Evolutionary conservation across 2,329 filamentous ascomycete genomes (phyloP).

Genomic region (Tothia fuscella): DNA sequence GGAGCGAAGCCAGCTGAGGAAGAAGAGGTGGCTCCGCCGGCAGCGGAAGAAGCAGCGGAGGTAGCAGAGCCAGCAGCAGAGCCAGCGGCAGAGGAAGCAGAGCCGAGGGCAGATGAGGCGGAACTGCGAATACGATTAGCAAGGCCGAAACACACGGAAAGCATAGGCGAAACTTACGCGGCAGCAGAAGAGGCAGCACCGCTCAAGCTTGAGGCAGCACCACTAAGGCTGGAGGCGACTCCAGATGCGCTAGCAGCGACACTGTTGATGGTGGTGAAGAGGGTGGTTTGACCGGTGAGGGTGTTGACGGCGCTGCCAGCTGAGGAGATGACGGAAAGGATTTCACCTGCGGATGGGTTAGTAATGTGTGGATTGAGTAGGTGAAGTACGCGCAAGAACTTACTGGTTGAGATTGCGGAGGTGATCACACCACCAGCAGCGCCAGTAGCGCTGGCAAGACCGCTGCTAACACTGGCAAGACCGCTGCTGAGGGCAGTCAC

Average conservation of each 20-base stretch:
- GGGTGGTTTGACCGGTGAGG: conserved; percentile 17
- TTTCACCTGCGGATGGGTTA: conserved; percentile 14
- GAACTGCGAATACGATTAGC: not conserved
- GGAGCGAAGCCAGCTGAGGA: conserved; percentile 16
- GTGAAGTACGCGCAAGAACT: not conserved
- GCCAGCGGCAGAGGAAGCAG: conserved; percentile 9
- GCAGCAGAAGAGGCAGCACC: conserved; percentile 9
- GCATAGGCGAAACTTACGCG: not conserved
- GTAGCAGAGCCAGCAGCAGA: conserved; percentile 9
- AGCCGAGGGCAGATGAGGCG: not conserved
- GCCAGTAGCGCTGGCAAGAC: not conserved
- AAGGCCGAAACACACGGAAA: not conserved
- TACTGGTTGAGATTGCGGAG: conserved; percentile 11
- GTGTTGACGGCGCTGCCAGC: conserved; percentile 16
- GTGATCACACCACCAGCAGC: conserved; percentile 7
- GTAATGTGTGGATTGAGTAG: not conserved
- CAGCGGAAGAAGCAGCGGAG: conserved; percentile 9
- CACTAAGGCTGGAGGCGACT: not conserved
- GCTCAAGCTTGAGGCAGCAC: not conserved
- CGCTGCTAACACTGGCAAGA: too few relatives aligned
- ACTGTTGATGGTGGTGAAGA: conserved; percentile 5
- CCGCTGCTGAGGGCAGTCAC: conserved; percentile 8
- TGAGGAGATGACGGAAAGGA: conserved; percentile 17
- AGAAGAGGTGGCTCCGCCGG: conserved; percentile 2
- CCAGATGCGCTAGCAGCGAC: conserved; percentile 14